These are phyloP conservation scores for Zygotorulaspora florentina DNA, from an alignment of 805 yeast genomes.

Conservation along the genomic window DNA sequence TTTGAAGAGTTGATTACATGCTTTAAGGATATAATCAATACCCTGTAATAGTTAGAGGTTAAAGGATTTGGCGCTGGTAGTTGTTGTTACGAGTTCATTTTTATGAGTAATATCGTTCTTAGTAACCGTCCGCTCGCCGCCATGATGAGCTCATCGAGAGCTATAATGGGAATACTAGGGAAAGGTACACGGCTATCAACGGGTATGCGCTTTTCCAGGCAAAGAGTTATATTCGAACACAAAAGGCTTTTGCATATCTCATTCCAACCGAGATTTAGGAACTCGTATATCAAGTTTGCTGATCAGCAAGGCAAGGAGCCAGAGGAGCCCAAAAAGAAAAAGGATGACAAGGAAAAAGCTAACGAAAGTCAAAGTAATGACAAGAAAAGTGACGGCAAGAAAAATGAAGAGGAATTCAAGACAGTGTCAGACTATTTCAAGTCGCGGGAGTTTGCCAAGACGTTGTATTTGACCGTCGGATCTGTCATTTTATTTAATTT, in stretches of 20 bases:
- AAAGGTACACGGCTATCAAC: neutral
- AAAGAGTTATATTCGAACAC: neutral
- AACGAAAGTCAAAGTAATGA: slow-evolving; percentile 5
- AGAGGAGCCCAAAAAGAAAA: neutral
- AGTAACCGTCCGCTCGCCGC: neutral
- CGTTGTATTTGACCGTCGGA: slow-evolving; percentile 38
- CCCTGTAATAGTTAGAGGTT: neutral
- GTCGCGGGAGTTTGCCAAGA: slow-evolving; percentile 41
- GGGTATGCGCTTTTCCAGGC: neutral
- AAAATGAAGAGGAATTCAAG: slow-evolving; percentile 23
- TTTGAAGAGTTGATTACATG: neutral
- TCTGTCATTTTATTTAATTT: slow-evolving; percentile 37
- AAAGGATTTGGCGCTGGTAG: neutral
- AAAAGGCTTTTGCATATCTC: neutral
- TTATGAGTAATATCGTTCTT: neutral
- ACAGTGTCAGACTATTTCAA: slow-evolving; percentile 37
- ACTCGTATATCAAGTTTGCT: neutral
- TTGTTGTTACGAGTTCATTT: neutral
- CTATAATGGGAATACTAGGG: neutral
- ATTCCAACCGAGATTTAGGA: neutral
- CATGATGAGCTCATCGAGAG: neutral
- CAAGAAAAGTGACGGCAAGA: slow-evolving; percentile 7
- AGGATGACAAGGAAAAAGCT: slow-evolving; percentile 2
- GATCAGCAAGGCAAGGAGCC: neutral
- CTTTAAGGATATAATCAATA: neutral